Percentiles rank a stretch among this genome's conserved stretches.
Evolutionary conservation across 257 asterid species (phyloP).

Genomic region (Sherardia arvensis): DNA sequence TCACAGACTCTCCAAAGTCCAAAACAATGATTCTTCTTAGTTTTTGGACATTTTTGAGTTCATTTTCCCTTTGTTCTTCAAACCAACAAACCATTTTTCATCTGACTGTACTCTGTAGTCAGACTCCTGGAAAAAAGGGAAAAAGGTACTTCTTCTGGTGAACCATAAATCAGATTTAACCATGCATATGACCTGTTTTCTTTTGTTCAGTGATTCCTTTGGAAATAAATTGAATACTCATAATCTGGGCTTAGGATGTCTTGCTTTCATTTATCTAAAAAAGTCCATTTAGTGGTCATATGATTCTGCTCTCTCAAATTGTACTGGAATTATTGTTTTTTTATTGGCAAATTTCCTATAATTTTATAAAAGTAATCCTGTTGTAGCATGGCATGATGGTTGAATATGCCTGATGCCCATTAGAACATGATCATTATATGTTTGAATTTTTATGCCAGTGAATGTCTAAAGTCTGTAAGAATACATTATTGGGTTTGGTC

Average conservation of each 20-base stretch:
- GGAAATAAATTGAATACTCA: too few species aligned
- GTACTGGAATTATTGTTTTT: neutral
- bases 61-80: neutral
- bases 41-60: neutral
- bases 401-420: neutral
- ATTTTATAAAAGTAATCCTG: neutral
- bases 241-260: constrained; percentile 5
- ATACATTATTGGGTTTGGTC: neutral
- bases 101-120: neutral
- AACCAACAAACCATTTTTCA: neutral
- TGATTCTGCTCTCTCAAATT: neutral
- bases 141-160: constrained; percentile 1
- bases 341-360: neutral
- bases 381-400: neutral
- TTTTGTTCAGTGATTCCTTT: neutral
- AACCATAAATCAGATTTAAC: neutral
- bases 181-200: neutral
- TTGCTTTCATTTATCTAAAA: neutral
- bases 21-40: neutral
- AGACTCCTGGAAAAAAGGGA: neutral
- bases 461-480: too few species aligned
- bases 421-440: neutral
- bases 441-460: neutral
- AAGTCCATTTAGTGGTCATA: neutral
- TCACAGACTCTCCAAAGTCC: neutral